phyloP scores from a whole-genome alignment of 768 basidiomycete genomes.

The Hericium rajendrae region DNA sequence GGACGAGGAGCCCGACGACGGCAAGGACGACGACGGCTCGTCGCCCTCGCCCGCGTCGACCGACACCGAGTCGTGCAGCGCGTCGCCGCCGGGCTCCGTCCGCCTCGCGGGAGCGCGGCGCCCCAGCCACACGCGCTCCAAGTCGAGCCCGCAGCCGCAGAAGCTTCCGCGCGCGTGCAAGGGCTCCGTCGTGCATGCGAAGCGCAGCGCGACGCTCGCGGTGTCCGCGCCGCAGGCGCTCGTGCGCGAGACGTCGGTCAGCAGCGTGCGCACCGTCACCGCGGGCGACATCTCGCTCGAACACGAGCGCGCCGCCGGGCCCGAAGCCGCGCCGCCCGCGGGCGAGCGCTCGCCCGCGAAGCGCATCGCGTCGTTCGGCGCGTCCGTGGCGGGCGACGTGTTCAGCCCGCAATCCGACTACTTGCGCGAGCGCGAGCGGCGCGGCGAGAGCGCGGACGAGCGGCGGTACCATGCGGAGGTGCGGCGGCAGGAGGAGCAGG shows the following conservation, averaged over 20 bases:
- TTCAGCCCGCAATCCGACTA: conserved; percentile 1
- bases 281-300: conserved; percentile 35
- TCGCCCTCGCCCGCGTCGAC: conserved; percentile 54
- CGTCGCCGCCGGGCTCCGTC: conserved; percentile 19
- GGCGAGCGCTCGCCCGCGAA: conserved; percentile 24
- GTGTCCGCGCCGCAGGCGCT: conserved; percentile 16
- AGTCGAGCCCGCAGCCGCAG: conserved; percentile 12
- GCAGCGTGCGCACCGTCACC: conserved; percentile 65
- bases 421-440: neutral
- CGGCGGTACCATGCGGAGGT: conserved; percentile 1
- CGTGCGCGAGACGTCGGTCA: conserved; percentile 43
- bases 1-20: conserved; percentile 39
- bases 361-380: neutral
- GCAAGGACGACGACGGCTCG: conserved; percentile 37
- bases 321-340: neutral
- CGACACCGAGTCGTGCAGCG: conserved; percentile 44
- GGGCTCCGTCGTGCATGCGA: conserved; percentile 11
- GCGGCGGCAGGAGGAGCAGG: neutral
- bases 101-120: no score
- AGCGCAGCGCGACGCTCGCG: neutral
- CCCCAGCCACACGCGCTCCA: neutral
- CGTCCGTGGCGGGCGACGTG: conserved; percentile 2
- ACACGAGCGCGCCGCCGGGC: neutral
- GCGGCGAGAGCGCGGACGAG: conserved; percentile 3
- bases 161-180: conserved; percentile 19